phyloP scores from a whole-genome alignment of 129 eudicot genomes.

The Scalesia atractyloides region DNA sequence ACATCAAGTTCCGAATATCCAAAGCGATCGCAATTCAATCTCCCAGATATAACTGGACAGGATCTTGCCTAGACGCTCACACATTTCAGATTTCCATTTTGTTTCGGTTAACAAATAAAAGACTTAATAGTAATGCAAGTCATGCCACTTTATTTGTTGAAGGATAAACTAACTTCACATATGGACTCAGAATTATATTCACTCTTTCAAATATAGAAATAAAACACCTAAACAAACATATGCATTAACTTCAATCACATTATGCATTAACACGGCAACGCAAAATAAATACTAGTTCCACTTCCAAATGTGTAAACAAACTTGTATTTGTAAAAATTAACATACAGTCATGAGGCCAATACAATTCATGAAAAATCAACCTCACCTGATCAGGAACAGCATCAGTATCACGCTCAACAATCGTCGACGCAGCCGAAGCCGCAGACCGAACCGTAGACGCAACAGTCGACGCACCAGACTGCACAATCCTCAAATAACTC shows the following conservation, averaged over 20 bases:
- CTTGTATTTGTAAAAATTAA: too few species aligned
- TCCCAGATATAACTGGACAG: too few species aligned
- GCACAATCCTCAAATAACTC: slow-evolving; percentile 69
- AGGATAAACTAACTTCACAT: background rate
- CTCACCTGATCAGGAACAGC: slow-evolving; percentile 71
- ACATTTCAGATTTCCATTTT: too few species aligned
- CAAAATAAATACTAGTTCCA: too few species aligned
- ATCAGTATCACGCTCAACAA: slow-evolving; percentile 72
- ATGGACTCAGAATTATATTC: background rate
- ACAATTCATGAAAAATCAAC: background rate
- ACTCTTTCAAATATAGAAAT: background rate
- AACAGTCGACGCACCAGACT: slow-evolving; percentile 82
- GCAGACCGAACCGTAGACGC: slow-evolving; percentile 85
- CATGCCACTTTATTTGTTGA: background rate
- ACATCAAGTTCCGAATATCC: too few species aligned
- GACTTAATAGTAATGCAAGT: background rate
- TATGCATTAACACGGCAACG: background rate
- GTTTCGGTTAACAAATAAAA: background rate
- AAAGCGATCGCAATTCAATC: too few species aligned
- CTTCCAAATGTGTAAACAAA: background rate
- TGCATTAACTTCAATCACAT: background rate
- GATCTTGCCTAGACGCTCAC: too few species aligned
- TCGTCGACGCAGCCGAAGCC: slow-evolving; percentile 78
- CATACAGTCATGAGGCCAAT: background rate
- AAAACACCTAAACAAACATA: background rate